These are phyloP conservation scores for Endothia cerciana DNA, from an alignment of 2,329 filamentous ascomycete species.

Conservation along the genomic window DNA sequence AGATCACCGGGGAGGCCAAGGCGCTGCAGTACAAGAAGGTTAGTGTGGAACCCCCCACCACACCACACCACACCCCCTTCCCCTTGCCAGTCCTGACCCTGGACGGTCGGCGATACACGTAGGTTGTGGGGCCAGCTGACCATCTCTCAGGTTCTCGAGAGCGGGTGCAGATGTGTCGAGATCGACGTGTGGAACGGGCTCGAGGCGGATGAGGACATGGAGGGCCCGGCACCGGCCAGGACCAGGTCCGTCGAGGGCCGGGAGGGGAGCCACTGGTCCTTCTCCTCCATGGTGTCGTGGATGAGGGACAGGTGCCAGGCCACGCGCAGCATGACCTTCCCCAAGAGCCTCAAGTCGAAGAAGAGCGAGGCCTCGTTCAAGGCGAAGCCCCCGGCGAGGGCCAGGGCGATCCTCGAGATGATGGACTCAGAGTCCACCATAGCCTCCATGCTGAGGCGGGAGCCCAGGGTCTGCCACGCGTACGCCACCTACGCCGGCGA, in stretches of 20 bases:
- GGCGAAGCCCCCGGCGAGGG: slow-evolving; percentile 11
- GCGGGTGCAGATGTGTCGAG: slow-evolving; percentile 87
- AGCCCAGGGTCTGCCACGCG: slow-evolving; percentile 81
- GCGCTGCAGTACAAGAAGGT: slow-evolving; percentile 74
- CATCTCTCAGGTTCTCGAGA: slow-evolving; percentile 50
- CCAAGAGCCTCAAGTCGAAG: not conserved
- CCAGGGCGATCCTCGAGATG: slow-evolving; percentile 22
- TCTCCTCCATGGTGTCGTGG: slow-evolving; percentile 25
- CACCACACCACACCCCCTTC: slow-evolving; percentile 43
- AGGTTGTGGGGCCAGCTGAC: not conserved
- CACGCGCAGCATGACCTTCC: not conserved
- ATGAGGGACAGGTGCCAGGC: slow-evolving; percentile 30
- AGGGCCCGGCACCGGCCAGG: slow-evolving; percentile 39
- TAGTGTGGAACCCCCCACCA: not conserved
- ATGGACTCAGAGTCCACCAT: slow-evolving; percentile 21
- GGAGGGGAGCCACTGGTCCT: slow-evolving; percentile 36
- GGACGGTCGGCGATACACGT: not conserved
- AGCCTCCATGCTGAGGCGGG: slow-evolving; percentile 45
- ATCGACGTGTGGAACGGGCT: slow-evolving; percentile 92
- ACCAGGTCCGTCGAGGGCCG: slow-evolving; percentile 39
- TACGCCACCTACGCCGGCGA: slow-evolving; percentile 37
- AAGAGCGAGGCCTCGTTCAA: slow-evolving; percentile 32
- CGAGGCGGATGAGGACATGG: slow-evolving; percentile 34
- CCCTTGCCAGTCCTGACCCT: slow-evolving; percentile 32
- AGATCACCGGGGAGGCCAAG: slow-evolving; percentile 76